Base-by-base conservation (phyloP, 2,329 filamentous ascomycete genomes). In the Capronia coronata region DNA sequence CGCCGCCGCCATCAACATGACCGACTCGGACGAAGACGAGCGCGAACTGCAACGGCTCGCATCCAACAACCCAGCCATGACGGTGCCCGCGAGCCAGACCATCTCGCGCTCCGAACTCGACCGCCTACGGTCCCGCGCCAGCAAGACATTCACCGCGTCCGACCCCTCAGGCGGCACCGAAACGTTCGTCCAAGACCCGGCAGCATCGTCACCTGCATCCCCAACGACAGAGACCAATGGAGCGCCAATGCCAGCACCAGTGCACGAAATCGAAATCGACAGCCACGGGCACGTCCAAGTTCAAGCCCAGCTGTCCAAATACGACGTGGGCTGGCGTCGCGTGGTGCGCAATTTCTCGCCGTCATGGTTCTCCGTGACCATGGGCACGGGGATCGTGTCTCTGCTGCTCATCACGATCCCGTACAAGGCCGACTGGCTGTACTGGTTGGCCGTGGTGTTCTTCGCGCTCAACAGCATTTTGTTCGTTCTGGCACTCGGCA, bases 331-430 rank as follows among this genome's bases (percentile, higher is more conserved):
- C 14, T 69, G 66, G 67, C 61, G 67, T 14, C 55, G 60, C 38
- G 54, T 69, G 7, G 63, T 68, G n/a, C 64, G 65, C 14, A 67
- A 68, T 43, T 68, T 69, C 43, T 67, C 65, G 0, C 67, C 67
- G 6, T 86, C 64, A 8, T 72, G 79, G 78, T 81, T 80, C 61
- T 69, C 75, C 2, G 72, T 76, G 25, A 79, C 72, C 37, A 81
- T 86, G 82, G 83, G 83, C 22, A 86, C 82, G 0, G 83, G 82
- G 16, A 78, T 86, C 32, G 77, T 83, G 7, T 77, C 78, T 1
- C 75, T 84, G 32, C 69, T 86, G 16, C 71, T 86, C 14, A 71
- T 78, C 56, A 74, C 76, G 14, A 71, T 85, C 9, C 82, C 82
- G 0, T 85, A 80, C 63, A 74, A 81, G 53, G 71, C 72, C 1